phyloP scores from a whole-genome alignment of 306 rosid genomes.

The Acmispon strigosus region DNA sequence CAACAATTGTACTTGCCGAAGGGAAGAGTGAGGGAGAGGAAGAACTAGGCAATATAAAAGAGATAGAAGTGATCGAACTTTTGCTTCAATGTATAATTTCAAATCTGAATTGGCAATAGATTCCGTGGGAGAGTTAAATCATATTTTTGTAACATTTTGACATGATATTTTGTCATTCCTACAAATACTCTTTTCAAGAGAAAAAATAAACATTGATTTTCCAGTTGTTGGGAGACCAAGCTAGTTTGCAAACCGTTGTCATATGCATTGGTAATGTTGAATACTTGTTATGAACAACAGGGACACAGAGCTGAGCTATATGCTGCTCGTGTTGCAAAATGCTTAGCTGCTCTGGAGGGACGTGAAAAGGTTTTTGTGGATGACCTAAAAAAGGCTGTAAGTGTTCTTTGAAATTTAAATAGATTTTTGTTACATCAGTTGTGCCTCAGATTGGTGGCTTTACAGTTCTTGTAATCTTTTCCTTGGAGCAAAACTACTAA shows the following conservation, averaged over 20 bases:
- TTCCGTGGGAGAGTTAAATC: constrained; percentile 1
- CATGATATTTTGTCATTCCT: constrained; percentile 7
- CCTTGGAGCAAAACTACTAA: constrained; percentile 4
- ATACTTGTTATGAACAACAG: constrained; percentile 41
- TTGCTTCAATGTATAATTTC: constrained; percentile 15
- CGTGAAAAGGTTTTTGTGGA: constrained; percentile 87
- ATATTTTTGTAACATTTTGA: background rate
- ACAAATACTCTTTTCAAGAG: background rate
- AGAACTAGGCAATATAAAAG: background rate
- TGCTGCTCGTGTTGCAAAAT: constrained; percentile 94
- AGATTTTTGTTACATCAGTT: constrained; percentile 9
- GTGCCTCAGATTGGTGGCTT: too few relatives aligned
- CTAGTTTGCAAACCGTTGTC: background rate
- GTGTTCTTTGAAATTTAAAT: constrained; percentile 32
- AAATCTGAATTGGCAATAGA: background rate
- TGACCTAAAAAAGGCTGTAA: constrained; percentile 95
- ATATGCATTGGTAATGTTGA: constrained; percentile 9
- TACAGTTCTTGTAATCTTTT: background rate
- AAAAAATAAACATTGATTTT: background rate
- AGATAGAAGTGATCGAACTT: background rate
- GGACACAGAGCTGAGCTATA: constrained; percentile 98
- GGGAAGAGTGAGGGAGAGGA: constrained; percentile 8
- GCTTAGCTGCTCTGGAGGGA: constrained; percentile 92
- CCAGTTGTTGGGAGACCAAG: background rate
- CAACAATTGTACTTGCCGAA: background rate